phyloP scores from a whole-genome alignment of 345 rosid genomes.

The Eucalyptus albens region DNA sequence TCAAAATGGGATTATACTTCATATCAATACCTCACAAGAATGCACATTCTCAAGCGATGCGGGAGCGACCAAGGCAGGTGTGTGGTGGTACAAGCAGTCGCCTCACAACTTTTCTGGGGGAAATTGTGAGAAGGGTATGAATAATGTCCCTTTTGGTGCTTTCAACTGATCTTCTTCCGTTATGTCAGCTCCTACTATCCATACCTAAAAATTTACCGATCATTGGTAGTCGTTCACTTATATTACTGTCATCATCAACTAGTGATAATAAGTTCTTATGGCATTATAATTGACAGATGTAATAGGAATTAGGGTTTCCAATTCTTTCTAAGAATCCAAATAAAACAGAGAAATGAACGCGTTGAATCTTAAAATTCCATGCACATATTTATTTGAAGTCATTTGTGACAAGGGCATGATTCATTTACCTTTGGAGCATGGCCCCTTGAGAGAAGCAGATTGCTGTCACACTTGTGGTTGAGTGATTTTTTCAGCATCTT shows the following conservation, averaged over 20 bases:
- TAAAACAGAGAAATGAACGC: background rate
- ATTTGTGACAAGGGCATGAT: background rate
- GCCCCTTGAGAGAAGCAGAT: slow-evolving; percentile 18
- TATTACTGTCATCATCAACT: background rate
- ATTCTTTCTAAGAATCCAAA: background rate
- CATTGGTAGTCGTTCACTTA: background rate
- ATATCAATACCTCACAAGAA: slow-evolving; percentile 51
- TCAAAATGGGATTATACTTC: background rate
- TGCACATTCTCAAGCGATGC: slow-evolving; percentile 42
- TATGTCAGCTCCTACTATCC: slow-evolving; percentile 53
- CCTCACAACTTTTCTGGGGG: slow-evolving; percentile 28
- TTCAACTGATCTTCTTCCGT: slow-evolving; percentile 31
- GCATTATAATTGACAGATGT: background rate
- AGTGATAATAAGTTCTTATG: background rate
- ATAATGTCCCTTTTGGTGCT: slow-evolving; percentile 40
- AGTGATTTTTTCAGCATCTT: slow-evolving; percentile 18
- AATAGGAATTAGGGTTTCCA: background rate
- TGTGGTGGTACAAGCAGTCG: slow-evolving; percentile 42
- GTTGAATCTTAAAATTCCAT: background rate
- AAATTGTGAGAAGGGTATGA: slow-evolving; percentile 58
- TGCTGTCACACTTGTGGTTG: background rate
- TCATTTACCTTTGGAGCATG: slow-evolving; percentile 21
- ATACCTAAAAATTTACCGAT: slow-evolving; percentile 8
- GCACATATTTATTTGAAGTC: background rate
- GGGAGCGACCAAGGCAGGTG: slow-evolving; percentile 55